Base-by-base conservation (phyloP, 179 eudicot species). In the Actinidia polygama region DNA sequence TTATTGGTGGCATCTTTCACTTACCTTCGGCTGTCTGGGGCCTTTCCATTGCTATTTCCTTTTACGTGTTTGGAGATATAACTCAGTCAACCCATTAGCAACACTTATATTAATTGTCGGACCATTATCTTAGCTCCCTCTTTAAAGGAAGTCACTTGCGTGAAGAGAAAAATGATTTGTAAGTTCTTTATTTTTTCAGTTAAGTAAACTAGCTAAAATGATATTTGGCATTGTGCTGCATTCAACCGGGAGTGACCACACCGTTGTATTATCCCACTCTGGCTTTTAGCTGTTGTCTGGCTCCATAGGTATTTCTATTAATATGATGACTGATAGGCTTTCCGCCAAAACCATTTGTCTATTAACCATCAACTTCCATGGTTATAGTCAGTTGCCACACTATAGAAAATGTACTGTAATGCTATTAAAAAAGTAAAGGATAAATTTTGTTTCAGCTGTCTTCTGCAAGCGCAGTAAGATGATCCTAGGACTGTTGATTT, bases 241-340 rank as follows among this genome's bases (percentile, higher is more conserved):
- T 77, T 77, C 23, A 46, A 46, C 70, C 23, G 72, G 64, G 72
- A 63, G 46, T 50, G 23, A 49, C 57, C 18, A 21, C 81, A 59
- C 75, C 3, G 4, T 72, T 46, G 30, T 72, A 47, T 47, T 21
- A 30, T 72, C 55, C 24, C 18, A 10, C 30, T 47, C 55, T 49
- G 75, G 7, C 54, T 44, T 19, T 72, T 49, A n/a, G 23, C 75
- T 21, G 18, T 7, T n/a, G 75, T n/a, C 36, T 72, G 75, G 10
- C 57, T 72, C 21, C 61, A 40, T 40, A 40, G 44, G 1, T 3
- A 2, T 55, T 55, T 55, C 18, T 55, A 10, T 50, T 49, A 47
- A 49, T 72, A 26, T 47, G 55, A n/a, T 49, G 30, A 16, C 75
- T 72, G 57, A 72, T 12, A 23, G 23, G 57, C 15, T 1, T 23